Evolutionary conservation across 306 rosid species (phyloP).

Genomic region (Trifolium dubium): DNA sequence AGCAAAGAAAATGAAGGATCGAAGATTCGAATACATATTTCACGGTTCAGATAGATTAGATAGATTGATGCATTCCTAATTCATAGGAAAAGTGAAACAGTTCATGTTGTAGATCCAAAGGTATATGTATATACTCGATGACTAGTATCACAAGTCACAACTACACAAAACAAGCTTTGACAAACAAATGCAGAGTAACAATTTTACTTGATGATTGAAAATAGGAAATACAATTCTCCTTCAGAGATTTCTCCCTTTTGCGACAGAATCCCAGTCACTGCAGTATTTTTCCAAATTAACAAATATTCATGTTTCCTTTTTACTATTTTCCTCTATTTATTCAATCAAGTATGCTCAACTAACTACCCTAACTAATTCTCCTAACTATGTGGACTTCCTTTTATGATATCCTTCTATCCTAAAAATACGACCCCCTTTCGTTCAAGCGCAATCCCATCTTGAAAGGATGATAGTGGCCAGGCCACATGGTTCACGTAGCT

Average conservation of each 20-base stretch:
- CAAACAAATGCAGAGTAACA: slow-evolving; percentile 5
- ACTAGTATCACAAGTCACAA: background rate
- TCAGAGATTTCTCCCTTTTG: background rate
- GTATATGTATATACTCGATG: background rate
- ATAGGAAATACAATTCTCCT: background rate
- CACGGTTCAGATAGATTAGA: background rate
- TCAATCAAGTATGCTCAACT: background rate
- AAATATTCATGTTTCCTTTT: background rate
- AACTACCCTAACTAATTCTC: background rate
- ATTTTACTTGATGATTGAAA: background rate
- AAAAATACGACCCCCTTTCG: background rate
- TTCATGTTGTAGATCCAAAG: background rate
- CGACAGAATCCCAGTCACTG: background rate
- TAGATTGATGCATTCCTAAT: slow-evolving; percentile 12
- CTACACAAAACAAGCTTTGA: slow-evolving; percentile 4
- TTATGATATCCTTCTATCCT: background rate
- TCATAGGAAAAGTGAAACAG: background rate
- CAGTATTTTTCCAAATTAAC: background rate
- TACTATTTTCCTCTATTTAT: background rate
- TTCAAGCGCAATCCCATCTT: too few relatives aligned
- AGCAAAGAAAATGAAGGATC: background rate
- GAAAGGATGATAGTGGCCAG: background rate
- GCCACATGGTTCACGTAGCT: background rate
- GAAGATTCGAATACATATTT: background rate
- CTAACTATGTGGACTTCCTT: background rate